phyloP scores from a whole-genome alignment of 1,139 yeast species.

The Wickerhamomyces sp. region DNA sequence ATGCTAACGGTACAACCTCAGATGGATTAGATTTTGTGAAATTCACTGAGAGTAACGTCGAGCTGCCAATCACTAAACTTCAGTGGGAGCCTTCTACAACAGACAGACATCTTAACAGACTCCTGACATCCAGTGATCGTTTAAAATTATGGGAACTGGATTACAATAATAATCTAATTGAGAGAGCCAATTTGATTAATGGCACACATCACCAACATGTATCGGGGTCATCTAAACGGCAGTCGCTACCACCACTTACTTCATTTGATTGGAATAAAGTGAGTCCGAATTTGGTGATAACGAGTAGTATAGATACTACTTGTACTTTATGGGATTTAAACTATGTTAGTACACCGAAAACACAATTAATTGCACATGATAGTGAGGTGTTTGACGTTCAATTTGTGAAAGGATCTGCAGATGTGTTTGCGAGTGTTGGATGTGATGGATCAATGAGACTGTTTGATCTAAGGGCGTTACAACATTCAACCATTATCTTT shows the following conservation, averaged over 20 bases:
- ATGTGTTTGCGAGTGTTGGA: constrained; percentile 89
- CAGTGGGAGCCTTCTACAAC: constrained; percentile 62
- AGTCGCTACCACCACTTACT: constrained; percentile 73
- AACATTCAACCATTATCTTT: constrained; percentile 91
- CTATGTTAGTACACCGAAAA: constrained; percentile 60
- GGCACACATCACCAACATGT: constrained; percentile 29
- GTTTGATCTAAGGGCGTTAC: constrained; percentile 83
- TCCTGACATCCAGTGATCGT: constrained; percentile 71
- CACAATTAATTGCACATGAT: constrained; percentile 95
- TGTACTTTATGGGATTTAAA: constrained; percentile 93
- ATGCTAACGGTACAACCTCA: constrained; percentile 21
- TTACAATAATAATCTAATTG: constrained; percentile 31
- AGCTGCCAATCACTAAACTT: constrained; percentile 64
- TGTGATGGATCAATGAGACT: constrained; percentile 94
- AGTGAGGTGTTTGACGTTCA: constrained; percentile 92
- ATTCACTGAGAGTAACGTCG: constrained; percentile 50
- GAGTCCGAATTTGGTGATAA: constrained; percentile 69
- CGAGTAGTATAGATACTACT: constrained; percentile 91
- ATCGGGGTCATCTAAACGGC: constrained; percentile 5
- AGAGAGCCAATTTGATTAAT: constrained; percentile 36
- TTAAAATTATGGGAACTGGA: constrained; percentile 59
- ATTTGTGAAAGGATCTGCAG: constrained; percentile 69
- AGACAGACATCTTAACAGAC: constrained; percentile 23
- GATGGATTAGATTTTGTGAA: constrained; percentile 37
- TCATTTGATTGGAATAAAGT: constrained; percentile 88